Evolutionary conservation across 2,329 filamentous ascomycete genomes (phyloP).

Genomic region (Xylariaceae sp.): DNA sequence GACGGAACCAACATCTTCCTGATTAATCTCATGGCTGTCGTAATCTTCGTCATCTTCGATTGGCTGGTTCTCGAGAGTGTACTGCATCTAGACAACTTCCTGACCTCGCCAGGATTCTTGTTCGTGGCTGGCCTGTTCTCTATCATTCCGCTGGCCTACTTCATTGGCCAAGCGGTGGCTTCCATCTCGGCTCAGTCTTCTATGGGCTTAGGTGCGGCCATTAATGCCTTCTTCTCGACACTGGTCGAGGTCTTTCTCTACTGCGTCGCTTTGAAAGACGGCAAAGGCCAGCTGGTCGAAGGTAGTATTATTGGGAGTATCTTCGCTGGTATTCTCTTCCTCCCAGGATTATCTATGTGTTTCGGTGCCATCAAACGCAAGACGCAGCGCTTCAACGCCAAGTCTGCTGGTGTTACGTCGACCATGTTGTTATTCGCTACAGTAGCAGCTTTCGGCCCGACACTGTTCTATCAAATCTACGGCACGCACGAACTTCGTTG

Average conservation of each 20-base stretch:
- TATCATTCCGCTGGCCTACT: constrained; percentile 95
- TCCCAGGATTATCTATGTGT: constrained; percentile 96
- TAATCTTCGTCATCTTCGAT: constrained; percentile 92
- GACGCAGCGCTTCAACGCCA: constrained; percentile 96
- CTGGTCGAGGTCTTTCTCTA: constrained; percentile 97
- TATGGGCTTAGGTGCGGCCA: constrained; percentile 93
- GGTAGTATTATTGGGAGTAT: constrained; percentile 97
- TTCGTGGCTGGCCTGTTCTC: constrained; percentile 82
- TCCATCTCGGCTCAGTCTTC: constrained; percentile 98
- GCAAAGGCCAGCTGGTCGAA: constrained; percentile 89
- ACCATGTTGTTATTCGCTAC: constrained; percentile 97
- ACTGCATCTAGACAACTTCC: constrained; percentile 63
- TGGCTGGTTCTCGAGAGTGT: constrained; percentile 72
- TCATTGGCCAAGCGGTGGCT: constrained; percentile 96
- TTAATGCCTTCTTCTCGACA: constrained; percentile 98
- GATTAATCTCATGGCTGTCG: constrained; percentile 91
- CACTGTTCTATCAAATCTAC: constrained; percentile 97
- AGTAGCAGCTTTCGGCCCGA: constrained; percentile 91
- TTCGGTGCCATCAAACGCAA: constrained; percentile 97
- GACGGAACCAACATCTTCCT: constrained; percentile 99
- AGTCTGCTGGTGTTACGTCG: constrained; percentile 91
- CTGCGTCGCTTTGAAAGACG: constrained; percentile 86
- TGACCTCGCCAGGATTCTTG: constrained; percentile 81
- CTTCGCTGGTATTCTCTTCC: constrained; percentile 90
- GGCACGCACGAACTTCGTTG: constrained; percentile 96